phyloP scores from a whole-genome alignment of 306 rosid species.

The Vachellia collinsii region DNA sequence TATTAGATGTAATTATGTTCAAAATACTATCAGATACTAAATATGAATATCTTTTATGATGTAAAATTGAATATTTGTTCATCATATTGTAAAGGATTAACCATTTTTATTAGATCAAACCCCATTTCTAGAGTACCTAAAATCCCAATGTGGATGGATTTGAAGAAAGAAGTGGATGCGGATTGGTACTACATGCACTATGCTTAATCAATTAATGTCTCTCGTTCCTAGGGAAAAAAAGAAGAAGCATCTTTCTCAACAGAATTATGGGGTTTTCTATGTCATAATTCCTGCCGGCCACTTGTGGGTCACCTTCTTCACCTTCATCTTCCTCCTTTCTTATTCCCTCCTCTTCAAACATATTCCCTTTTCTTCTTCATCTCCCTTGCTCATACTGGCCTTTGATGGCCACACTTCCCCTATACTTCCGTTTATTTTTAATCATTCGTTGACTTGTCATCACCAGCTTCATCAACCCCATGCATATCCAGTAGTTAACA shows the following conservation, averaged over 20 bases:
- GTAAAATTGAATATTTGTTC: too few relatives aligned
- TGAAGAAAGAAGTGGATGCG: not conserved
- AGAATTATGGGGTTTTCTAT: conserved; percentile 18
- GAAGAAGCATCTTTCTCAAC: conserved; percentile 1
- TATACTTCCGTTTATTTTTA: not conserved
- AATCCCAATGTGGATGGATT: not conserved
- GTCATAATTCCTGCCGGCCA: conserved; percentile 24
- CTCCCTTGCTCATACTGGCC: not conserved
- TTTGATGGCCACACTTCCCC: not conserved
- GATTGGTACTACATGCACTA: not conserved
- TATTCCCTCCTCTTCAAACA: not conserved
- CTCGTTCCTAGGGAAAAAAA: not conserved
- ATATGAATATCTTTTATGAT: too few relatives aligned
- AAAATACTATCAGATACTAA: too few relatives aligned
- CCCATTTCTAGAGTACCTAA: not conserved
- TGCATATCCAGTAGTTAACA: not conserved
- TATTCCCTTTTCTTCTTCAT: not conserved
- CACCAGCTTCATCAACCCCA: not conserved
- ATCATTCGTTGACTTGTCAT: not conserved
- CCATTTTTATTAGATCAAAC: too few relatives aligned
- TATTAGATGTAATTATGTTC: too few relatives aligned
- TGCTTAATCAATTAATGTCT: not conserved
- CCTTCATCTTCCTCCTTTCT: not conserved
- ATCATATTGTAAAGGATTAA: too few relatives aligned
- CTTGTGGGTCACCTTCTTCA: conserved; percentile 10